These are phyloP conservation scores for Colletotrichum kahawae DNA, from an alignment of 2,329 filamentous ascomycete genomes.

Conservation along the genomic window DNA sequence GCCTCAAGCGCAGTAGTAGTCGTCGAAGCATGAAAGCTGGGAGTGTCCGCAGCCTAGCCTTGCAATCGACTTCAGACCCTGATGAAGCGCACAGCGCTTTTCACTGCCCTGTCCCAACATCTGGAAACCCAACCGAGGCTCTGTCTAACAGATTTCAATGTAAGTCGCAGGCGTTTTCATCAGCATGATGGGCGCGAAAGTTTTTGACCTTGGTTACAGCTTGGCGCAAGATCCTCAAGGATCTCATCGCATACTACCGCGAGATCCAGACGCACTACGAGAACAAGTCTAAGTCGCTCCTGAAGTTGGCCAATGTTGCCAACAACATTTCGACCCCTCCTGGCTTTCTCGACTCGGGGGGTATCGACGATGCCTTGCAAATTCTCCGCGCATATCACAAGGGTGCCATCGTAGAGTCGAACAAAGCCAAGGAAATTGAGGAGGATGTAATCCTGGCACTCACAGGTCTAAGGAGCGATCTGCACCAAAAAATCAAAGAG, in stretches of 20 bases:
- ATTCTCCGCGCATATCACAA: slow-evolving; percentile 85
- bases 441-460: slow-evolving; percentile 89
- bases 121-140: slow-evolving; percentile 85
- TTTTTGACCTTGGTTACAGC: slow-evolving; percentile 51
- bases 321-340: slow-evolving; percentile 79
- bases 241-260: slow-evolving; percentile 90
- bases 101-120: slow-evolving; percentile 86
- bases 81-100: slow-evolving; percentile 84
- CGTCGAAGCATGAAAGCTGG: slow-evolving; percentile 83
- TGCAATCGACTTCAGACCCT: slow-evolving; percentile 72
- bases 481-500: slow-evolving; percentile 97
- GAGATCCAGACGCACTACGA: slow-evolving; percentile 93
- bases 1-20: slow-evolving; percentile 80
- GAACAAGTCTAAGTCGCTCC: slow-evolving; percentile 77
- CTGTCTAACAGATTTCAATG: slow-evolving; percentile 89
- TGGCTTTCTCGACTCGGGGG: slow-evolving; percentile 78
- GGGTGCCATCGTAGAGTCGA: slow-evolving; percentile 77
- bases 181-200: neutral
- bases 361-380: slow-evolving; percentile 85
- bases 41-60: slow-evolving; percentile 80
- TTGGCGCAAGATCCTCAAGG: slow-evolving; percentile 95
- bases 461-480: slow-evolving; percentile 82
- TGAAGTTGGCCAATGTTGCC: slow-evolving; percentile 83
- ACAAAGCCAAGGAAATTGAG: slow-evolving; percentile 90
- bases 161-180: slow-evolving; percentile 43